phyloP scores from a whole-genome alignment of 768 basidiomycete species.

The Suillus clintonianus region DNA sequence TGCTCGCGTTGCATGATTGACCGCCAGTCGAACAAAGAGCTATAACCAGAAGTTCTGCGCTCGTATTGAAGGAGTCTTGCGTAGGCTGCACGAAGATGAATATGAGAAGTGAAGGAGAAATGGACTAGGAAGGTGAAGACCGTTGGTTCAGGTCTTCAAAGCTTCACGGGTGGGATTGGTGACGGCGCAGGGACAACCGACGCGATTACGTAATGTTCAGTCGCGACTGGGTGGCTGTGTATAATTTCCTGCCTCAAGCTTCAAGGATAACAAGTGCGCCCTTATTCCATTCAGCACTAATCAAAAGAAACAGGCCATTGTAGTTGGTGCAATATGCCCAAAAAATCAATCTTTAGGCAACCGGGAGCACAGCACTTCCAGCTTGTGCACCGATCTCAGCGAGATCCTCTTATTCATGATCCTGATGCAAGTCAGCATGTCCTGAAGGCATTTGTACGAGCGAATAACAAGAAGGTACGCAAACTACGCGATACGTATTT shows the following conservation, averaged over 20 bases:
- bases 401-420: conserved; percentile 95
- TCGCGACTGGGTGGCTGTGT: conserved; percentile 11
- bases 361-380: conserved; percentile 93
- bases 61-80: neutral
- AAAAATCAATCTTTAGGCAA: conserved; percentile 86
- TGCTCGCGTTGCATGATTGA: conserved; percentile 74
- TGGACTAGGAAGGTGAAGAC: conserved; percentile 3
- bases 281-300: conserved; percentile 7
- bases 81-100: neutral
- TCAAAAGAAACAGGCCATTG: neutral
- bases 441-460: conserved; percentile 78
- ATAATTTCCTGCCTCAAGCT: neutral
- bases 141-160: conserved; percentile 10
- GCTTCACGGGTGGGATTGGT: conserved; percentile 23
- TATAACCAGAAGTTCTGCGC: conserved; percentile 1
- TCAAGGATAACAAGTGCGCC: conserved; percentile 3
- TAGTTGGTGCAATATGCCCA: conserved; percentile 52
- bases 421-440: conserved; percentile 87
- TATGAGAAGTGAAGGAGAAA: conserved; percentile 2
- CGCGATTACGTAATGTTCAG: conserved; percentile 29
- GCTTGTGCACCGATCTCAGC: conserved; percentile 93
- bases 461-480: conserved; percentile 67
- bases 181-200: conserved; percentile 29
- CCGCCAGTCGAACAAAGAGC: conserved; percentile 6
- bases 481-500: neutral